These are phyloP conservation scores for Aspergillus incahuasiensis DNA, from an alignment of 495 filamentous ascomycete genomes.

Conservation along the genomic window DNA sequence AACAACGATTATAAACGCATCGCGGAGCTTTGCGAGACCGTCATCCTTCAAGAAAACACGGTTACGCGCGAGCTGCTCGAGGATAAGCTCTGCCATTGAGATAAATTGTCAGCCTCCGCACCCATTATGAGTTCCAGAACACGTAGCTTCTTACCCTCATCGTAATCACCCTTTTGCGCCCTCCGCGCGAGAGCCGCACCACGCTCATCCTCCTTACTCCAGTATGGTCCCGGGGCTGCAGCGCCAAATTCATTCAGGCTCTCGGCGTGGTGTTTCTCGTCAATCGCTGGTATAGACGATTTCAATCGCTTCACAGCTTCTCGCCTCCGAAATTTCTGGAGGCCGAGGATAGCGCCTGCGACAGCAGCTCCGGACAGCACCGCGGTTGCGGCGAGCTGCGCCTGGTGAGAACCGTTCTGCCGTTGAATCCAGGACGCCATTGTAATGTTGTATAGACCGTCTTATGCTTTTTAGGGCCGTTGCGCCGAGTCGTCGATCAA, in stretches of 20 bases:
- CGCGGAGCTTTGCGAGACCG: conserved; percentile 73
- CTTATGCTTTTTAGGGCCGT: neutral
- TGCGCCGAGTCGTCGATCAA: neutral
- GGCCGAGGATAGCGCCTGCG: conserved; percentile 65
- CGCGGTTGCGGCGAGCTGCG: conserved; percentile 72
- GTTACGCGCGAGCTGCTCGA: conserved; percentile 94
- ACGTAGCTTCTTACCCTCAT: conserved; percentile 58
- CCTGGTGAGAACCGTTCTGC: conserved; percentile 47
- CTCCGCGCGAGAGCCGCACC: conserved; percentile 70
- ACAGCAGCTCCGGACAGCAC: conserved; percentile 71
- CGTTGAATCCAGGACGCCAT: conserved; percentile 59
- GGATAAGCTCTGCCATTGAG: conserved; percentile 63
- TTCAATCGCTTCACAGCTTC: conserved; percentile 65
- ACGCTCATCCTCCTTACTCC: conserved; percentile 72
- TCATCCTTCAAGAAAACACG: conserved; percentile 82
- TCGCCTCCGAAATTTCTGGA: conserved; percentile 59
- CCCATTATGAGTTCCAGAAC: neutral
- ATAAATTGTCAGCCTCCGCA: neutral
- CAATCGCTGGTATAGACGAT: conserved; percentile 59
- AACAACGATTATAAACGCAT: conserved; percentile 80
- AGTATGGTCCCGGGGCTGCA: conserved; percentile 47
- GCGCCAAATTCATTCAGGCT: conserved; percentile 74
- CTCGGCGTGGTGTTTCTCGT: conserved; percentile 40
- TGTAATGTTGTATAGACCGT: too few species aligned
- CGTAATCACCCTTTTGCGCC: conserved; percentile 84